Evolutionary conservation across 2,329 filamentous ascomycete species (phyloP).

Genomic region (Penicillium sp.): DNA sequence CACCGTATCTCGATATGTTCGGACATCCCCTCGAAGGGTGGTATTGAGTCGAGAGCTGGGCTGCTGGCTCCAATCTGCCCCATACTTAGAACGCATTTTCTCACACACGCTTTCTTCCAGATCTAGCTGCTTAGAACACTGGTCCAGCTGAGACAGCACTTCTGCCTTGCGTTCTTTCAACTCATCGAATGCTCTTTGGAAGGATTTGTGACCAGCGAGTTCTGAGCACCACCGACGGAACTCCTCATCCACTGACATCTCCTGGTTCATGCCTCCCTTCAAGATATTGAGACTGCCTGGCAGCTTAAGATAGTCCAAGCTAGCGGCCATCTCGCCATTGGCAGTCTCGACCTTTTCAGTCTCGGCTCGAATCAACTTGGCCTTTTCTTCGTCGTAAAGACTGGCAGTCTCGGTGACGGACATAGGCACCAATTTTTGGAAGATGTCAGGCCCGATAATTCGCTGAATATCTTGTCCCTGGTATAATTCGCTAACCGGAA

Average conservation of each 20-base stretch:
- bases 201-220: conserved; percentile 79
- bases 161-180: conserved; percentile 74
- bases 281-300: conserved; percentile 86
- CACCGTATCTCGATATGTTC: conserved; percentile 82
- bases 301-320: conserved; percentile 86
- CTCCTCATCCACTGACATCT: conserved; percentile 82
- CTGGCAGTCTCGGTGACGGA: conserved; percentile 95
- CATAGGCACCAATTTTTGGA: conserved; percentile 93
- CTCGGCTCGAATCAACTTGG: conserved; percentile 89
- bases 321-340: conserved; percentile 93
- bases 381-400: conserved; percentile 97
- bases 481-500: conserved; percentile 94
- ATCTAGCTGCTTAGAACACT: conserved; percentile 82
- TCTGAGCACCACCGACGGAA: conserved; percentile 94
- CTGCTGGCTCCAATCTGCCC: conserved; percentile 93
- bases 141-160: conserved; percentile 71
- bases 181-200: conserved; percentile 73
- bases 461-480: conserved; percentile 95
- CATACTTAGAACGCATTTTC: conserved; percentile 98
- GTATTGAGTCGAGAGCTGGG: conserved; percentile 86
- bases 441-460: conserved; percentile 95
- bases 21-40: conserved; percentile 81
- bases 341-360: conserved; percentile 89
- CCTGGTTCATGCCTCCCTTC: conserved; percentile 89
- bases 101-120: conserved; percentile 98